These are phyloP conservation scores for Thuja plicata DNA, from an alignment of 83 land plant genomes.

Conservation along the genomic window DNA sequence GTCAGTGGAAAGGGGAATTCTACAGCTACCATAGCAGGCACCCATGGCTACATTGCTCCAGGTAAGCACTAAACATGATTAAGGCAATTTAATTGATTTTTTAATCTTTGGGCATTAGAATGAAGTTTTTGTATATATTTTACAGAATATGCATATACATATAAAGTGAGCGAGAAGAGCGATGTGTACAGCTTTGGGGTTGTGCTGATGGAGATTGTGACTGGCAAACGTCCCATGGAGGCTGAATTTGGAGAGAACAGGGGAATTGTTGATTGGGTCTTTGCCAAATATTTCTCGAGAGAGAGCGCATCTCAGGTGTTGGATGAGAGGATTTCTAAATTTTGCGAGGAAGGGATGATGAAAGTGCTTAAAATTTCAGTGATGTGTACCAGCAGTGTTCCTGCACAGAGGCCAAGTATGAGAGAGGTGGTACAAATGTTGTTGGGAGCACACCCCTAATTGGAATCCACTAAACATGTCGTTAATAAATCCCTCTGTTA, in stretches of 20 bases:
- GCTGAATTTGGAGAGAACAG: conserved; percentile 61
- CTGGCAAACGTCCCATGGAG: conserved; percentile 63
- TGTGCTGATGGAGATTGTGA: conserved; percentile 63
- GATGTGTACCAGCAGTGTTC: conserved; percentile 27
- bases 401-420: conserved; percentile 59
- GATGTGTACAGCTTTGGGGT: conserved; percentile 78
- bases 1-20: conserved; percentile 6
- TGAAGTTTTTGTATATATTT: too few species aligned
- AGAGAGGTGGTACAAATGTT: conserved; percentile 58
- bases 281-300: conserved; percentile 33
- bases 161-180: conserved; percentile 60
- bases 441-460: conserved; percentile 5
- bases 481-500: too few species aligned
- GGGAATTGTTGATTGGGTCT: conserved; percentile 56
- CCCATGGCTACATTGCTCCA: conserved; percentile 42
- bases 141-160: conserved; percentile 61
- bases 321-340: conserved; percentile 33
- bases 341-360: conserved; percentile 59
- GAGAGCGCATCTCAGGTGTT: conserved; percentile 45
- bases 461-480: conserved; percentile 30
- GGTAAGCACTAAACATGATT: background rate
- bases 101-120: background rate
- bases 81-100: background rate
- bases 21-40: conserved; percentile 23
- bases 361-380: conserved; percentile 29